A percentile compares a stretch with the other conserved stretches of the same genome.
Conservation (phyloP, 1,284 basidiomycete species). For the Rhodofomes roseus region DNA sequence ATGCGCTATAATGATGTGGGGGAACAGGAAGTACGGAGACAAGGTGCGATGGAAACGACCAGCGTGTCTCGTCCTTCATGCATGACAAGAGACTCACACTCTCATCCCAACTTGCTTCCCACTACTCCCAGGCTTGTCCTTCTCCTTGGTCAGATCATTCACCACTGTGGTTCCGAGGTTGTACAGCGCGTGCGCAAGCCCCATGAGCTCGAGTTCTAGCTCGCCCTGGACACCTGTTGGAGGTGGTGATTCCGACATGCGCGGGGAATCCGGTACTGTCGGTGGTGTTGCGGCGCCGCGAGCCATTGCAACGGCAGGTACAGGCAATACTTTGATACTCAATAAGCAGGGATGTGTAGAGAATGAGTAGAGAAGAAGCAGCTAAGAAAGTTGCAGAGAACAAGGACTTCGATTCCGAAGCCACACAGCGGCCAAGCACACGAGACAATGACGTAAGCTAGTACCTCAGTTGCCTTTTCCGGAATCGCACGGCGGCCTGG, state of each 20-base stretch:
- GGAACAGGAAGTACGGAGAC: background rate
- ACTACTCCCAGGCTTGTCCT: slow-evolving; percentile 56
- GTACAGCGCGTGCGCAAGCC: slow-evolving; percentile 70
- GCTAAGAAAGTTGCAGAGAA: no score
- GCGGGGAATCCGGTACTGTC: slow-evolving; percentile 66
- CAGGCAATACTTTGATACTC: background rate
- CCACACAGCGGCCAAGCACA: no score
- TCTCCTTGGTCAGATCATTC: slow-evolving; percentile 73
- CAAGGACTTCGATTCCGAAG: no score
- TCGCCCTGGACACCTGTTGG: slow-evolving; percentile 67
- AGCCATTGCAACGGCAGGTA: background rate
- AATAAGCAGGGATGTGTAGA: background rate
- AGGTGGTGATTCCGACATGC: slow-evolving; percentile 65
- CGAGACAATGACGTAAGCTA: slow-evolving; percentile 63
- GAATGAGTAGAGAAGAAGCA: no score
- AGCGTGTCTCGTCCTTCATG: background rate
- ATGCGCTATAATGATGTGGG: no score
- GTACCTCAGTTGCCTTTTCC: slow-evolving; percentile 32
- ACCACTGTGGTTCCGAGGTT: slow-evolving; percentile 77
- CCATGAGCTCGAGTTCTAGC: slow-evolving; percentile 69
- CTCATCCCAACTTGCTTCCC: slow-evolving; percentile 67
- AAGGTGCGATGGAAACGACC: no score
- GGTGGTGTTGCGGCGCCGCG: background rate
- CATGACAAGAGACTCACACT: slow-evolving; percentile 43
- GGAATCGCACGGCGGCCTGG: slow-evolving; percentile 42